Conservation (phyloP, 345 rosid genomes). For the Xanthoceras sorbifolium region DNA sequence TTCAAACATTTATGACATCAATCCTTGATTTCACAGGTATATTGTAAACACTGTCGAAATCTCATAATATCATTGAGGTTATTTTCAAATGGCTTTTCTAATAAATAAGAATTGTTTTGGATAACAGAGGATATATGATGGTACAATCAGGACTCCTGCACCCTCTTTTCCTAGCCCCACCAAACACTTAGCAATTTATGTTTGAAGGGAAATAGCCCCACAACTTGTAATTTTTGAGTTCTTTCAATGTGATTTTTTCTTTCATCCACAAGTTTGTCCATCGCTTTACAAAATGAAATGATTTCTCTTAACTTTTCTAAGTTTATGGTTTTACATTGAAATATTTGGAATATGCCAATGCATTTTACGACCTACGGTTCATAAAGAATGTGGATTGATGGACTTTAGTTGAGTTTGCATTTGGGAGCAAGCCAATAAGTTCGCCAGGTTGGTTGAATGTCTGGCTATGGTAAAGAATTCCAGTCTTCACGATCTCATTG, state of each 20-base stretch:
- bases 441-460: not conserved
- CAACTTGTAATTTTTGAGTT: not conserved
- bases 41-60: not conserved
- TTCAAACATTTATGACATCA: not conserved
- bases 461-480: not conserved
- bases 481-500: not conserved
- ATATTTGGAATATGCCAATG: not conserved
- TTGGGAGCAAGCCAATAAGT: not conserved
- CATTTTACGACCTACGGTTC: not conserved
- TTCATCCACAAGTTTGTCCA: not conserved
- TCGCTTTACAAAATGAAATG: not conserved
- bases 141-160: not conserved
- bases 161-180: not conserved
- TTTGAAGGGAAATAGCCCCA: too few relatives aligned
- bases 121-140: not conserved
- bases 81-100: not conserved
- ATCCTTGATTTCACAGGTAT: not conserved
- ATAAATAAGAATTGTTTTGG: not conserved
- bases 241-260: not conserved
- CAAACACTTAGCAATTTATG: not conserved
- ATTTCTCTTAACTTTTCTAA: not conserved
- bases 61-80: not conserved
- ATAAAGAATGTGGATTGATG: not conserved
- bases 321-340: not conserved
- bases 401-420: not conserved